Evolutionary conservation across 2,329 filamentous ascomycete species (phyloP), one percentile per base, ranked within the genome.

Genomic region (Tolypocladium amazonense): DNA sequence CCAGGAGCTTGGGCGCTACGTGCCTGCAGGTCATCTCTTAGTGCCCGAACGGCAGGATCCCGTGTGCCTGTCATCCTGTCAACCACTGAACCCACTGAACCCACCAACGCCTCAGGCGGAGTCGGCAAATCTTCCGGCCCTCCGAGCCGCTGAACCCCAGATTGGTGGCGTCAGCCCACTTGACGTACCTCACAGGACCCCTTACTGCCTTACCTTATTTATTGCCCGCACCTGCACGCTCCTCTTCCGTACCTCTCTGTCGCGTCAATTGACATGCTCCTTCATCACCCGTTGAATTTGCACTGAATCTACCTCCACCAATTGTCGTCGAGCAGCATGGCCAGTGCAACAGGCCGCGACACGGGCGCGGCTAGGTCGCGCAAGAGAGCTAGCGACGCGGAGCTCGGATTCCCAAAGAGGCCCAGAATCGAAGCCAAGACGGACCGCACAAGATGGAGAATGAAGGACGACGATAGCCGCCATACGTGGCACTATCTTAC

Each of bases 401-500:
- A 70, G 47, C 71, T 73, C 52, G 65, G 67, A 39, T 74, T 69
- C 61, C 73, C 76, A 39, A 82, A 82, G 65, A 75, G 73, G 56
- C 77, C 78, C 38, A 77, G 72, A 62, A 71, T 85, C 56, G 75
- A 74, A 54, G 75, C 79, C 45, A 85, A 82, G 69, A 97, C 92
- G 5, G 93, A 99, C 73, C 84, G 84, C 65, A 82, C 85, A 9
- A 81, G 89, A 73, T 99, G 94, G 94, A 84, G 94, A 62, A 76
- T 97, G 71, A 82, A 85, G 62, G 88, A 95, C 69, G 90, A 96
- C 61, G 82, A 84, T 57, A 93, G 94, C 56, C 82, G 89, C 59
- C 92, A 97, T 68, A 96, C 90, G 57, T 99, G 94, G 94, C 89
- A 94, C 68, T 99, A 97, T 70, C 78, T 99, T 3, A 83, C 84